These are phyloP conservation scores for Cladosporium sp. DNA, from an alignment of 2,329 filamentous ascomycete species.

Conservation along the genomic window DNA sequence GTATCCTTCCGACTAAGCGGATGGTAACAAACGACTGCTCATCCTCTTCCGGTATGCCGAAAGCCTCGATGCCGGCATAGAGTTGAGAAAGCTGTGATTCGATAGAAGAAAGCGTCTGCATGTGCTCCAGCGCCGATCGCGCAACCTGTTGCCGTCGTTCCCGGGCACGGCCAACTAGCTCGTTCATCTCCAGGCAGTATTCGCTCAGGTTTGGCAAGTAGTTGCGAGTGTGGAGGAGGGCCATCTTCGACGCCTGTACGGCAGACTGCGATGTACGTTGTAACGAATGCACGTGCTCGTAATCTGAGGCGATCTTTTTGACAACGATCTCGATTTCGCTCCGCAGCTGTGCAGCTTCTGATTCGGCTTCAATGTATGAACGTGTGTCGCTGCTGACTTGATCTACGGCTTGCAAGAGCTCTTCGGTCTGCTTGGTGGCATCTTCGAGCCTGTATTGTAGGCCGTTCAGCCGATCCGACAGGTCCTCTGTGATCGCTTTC, in stretches of 20 bases:
- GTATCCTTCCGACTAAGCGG: conserved; percentile 72
- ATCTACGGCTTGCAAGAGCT: conserved; percentile 39
- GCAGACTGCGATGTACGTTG: conserved; percentile 60
- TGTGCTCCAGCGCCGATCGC: conserved; percentile 61
- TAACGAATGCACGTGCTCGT: conserved; percentile 67
- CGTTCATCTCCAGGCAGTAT: conserved; percentile 51
- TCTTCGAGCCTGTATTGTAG: conserved; percentile 38
- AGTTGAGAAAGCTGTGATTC: conserved; percentile 68
- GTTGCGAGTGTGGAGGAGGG: conserved; percentile 56
- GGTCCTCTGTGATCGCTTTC: conserved; percentile 55
- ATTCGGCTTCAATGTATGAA: conserved; percentile 18
- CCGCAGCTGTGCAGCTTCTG: conserved; percentile 63
- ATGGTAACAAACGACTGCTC: conserved; percentile 76
- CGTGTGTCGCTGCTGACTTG: conserved; percentile 32
- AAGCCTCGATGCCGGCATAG: conserved; percentile 62
- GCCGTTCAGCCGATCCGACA: conserved; percentile 49
- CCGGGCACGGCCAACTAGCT: conserved; percentile 45
- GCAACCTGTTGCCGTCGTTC: conserved; percentile 64
- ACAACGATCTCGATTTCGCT: conserved; percentile 81
- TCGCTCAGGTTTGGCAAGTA: conserved; percentile 56
- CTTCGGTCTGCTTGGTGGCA: conserved; percentile 37
- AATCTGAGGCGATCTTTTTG: conserved; percentile 81
- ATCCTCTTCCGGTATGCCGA: conserved; percentile 69
- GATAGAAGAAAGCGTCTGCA: conserved; percentile 75
- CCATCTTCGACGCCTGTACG: conserved; percentile 57